Evolutionary conservation across 495 filamentous ascomycete species (phyloP).

Genomic region (Saxophila tyrrhenica): DNA sequence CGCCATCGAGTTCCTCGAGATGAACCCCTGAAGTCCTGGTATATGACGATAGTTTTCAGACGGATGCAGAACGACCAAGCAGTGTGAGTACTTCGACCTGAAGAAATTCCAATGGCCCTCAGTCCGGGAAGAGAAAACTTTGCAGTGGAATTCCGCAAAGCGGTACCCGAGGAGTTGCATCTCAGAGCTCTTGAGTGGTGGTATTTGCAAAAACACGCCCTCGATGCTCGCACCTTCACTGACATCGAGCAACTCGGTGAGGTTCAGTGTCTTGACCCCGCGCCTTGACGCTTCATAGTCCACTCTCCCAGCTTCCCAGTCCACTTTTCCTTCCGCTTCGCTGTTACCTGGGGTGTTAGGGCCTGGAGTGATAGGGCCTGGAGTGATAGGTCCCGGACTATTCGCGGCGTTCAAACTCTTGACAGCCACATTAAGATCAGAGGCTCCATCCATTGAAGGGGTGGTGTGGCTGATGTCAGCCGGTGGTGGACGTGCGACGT

Average conservation of each 20-base stretch:
- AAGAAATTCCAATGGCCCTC: slow-evolving; percentile 10
- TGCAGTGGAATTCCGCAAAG: slow-evolving; percentile 13
- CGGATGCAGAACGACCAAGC: slow-evolving; percentile 10
- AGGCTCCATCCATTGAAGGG: not conserved
- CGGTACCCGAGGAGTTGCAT: slow-evolving; percentile 4
- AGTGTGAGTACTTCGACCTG: not conserved
- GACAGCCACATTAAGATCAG: not conserved
- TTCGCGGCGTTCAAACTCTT: no score
- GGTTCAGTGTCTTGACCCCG: not conserved
- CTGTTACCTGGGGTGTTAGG: no score
- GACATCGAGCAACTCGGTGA: not conserved
- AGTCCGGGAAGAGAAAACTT: slow-evolving; percentile 8
- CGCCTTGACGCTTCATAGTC: not conserved
- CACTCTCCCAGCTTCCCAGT: not conserved
- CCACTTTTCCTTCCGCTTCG: no score
- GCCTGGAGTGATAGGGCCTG: no score
- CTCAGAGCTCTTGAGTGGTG: slow-evolving; percentile 2
- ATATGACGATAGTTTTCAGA: slow-evolving; percentile 3
- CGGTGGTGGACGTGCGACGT: not conserved
- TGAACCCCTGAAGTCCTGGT: slow-evolving; percentile 6
- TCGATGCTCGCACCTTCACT: not conserved
- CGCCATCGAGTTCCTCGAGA: not conserved
- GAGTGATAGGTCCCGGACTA: no score
- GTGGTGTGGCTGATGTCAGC: not conserved
- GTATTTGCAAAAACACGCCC: slow-evolving; percentile 10